Evolutionary conservation across 2,329 filamentous ascomycete genomes (phyloP), one percentile per base, ranked within the genome.

Genomic region (Penicillium sp.): DNA sequence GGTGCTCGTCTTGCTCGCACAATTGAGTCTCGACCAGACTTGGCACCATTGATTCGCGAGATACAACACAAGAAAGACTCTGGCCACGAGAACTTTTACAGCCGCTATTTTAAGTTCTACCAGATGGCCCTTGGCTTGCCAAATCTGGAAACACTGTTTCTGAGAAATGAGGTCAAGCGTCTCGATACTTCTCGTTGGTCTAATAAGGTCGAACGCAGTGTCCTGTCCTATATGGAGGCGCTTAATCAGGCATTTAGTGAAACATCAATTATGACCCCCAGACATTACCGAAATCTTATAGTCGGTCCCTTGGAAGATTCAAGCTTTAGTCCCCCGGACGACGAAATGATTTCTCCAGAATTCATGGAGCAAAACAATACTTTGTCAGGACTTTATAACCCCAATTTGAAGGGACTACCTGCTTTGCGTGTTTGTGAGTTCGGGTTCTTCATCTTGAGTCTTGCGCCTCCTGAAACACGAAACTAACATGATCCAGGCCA

Each of bases 1-100:
- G 50, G 50, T 21, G 44, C 38, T 49, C 50, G 45, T 43, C 45
- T 53, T 43, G 50, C 50, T 14, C n/a, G 24, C 45, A 48, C 50
- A 16, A 48, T 53, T 24, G 18, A 53, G 29, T 27, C 39, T 13
- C 50, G 38, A 11, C 50, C 50, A 29, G 50, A 48, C 8, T 31
- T 49, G 32, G 44, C 44, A 36, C 21, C 44, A 14, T 38, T 48
- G 8, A 49, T 53, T n/a, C 29, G 22, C 18, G 38, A 53, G 14
- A 43, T 53, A 22, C 36, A 38, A 53, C 50, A 53, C 36, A 53
- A 49, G 38, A 29, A 43, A 14, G 50, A 53, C 34, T 1, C 29
- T 31, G 50, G 50, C 14, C 43, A 16, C n/a, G 50, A 49, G 24
- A 10, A 27, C 2, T 27, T 14, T 24, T 48, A 45, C 8, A 2